Evolutionary conservation across 805 yeast genomes (phyloP).

Genomic region (Candida andamanensis): DNA sequence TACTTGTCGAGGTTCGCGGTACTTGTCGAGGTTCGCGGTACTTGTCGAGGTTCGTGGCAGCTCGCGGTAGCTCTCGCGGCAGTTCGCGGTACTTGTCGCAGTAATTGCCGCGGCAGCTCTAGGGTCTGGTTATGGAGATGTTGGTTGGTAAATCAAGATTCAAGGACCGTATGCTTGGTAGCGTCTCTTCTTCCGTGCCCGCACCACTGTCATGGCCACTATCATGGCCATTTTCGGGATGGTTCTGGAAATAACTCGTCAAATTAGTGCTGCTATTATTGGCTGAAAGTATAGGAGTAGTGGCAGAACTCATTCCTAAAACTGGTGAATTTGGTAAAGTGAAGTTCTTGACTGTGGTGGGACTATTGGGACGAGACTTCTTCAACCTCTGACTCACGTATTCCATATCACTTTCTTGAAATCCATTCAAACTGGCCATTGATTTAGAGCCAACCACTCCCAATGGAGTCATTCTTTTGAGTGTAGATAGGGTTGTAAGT

Average conservation of each 20-base stretch:
- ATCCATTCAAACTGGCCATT: no score
- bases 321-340: conserved; percentile 43
- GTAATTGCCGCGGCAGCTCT: no score
- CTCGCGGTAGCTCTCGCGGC: no score
- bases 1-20: no score
- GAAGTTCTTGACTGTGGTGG: conserved; percentile 27
- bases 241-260: conserved; percentile 31
- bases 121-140: no score
- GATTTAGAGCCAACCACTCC: conserved; percentile 13
- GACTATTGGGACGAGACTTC: conserved; percentile 49
- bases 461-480: conserved; percentile 63
- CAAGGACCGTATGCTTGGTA: conserved; percentile 49
- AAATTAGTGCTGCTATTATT: conserved; percentile 37
- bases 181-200: conserved; percentile 12
- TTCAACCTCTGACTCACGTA: conserved; percentile 41
- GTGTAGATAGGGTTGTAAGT: conserved; percentile 38
- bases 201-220: conserved; percentile 9
- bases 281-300: conserved; percentile 40
- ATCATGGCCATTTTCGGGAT: conserved; percentile 14
- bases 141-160: conserved; percentile 47
- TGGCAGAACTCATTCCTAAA: conserved; percentile 32
- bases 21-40: no score
- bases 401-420: conserved; percentile 45
- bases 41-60: no score
- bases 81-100: no score